These are phyloP conservation scores for Parastagonospora nodorum DNA, from an alignment of 2,329 filamentous ascomycete genomes.

Conservation along the genomic window DNA sequence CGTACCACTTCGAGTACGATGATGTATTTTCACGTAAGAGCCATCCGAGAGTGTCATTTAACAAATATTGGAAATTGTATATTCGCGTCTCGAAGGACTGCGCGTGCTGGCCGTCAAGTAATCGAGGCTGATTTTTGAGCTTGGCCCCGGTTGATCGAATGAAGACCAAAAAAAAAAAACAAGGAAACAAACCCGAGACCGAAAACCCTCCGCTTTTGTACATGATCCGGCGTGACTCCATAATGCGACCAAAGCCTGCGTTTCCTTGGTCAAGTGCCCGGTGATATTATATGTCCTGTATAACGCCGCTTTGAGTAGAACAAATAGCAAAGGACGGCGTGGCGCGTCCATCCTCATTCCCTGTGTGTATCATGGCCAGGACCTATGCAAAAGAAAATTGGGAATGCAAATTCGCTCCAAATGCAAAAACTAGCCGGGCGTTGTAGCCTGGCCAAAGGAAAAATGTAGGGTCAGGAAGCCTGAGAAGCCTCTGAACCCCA, in stretches of 20 bases:
- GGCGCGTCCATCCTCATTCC: conserved; percentile 17
- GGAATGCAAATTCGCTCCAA: conserved; percentile 41
- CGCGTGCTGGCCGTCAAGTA: conserved; percentile 15
- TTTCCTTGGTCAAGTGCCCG: conserved; percentile 14
- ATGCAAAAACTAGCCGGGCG: conserved; percentile 33
- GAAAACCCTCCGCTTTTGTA: conserved; percentile 37
- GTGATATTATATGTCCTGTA: conserved; percentile 24
- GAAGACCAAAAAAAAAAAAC: conserved; percentile 17
- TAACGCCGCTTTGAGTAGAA: conserved; percentile 20
- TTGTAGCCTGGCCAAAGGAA: conserved; percentile 31
- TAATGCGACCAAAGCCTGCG: conserved; percentile 16
- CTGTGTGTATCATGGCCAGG: conserved; percentile 19
- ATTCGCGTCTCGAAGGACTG: conserved; percentile 22
- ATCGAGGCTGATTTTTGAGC: conserved; percentile 22
- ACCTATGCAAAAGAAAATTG: conserved; percentile 32
- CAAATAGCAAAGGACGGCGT: conserved; percentile 14
- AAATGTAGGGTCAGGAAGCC: conserved; percentile 38
- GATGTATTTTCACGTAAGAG: neutral
- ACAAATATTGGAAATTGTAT: conserved; percentile 31
- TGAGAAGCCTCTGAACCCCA: conserved; percentile 17
- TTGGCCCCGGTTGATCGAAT: conserved; percentile 16
- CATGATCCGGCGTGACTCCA: conserved; percentile 26
- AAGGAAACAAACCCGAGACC: conserved; percentile 12
- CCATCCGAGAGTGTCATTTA: conserved; percentile 4
- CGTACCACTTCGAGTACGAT: neutral